Conservation (phyloP, 2,329 filamentous ascomycete species). For the Fusarium devonianum region DNA sequence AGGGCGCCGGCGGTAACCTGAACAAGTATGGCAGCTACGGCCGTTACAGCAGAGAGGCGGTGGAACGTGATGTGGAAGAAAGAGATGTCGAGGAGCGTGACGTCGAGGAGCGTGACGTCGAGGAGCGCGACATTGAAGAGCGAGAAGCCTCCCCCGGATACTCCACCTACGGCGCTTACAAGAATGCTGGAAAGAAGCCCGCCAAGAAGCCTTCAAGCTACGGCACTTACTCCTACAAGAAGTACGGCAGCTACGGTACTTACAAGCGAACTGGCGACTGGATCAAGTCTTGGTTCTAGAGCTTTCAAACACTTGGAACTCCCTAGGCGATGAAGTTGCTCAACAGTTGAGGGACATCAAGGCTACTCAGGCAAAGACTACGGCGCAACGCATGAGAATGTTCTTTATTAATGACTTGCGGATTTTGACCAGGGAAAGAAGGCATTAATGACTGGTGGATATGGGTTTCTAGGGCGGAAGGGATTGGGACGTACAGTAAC, state of each 20-base stretch:
- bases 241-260: slow-evolving; percentile 22
- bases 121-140: no score
- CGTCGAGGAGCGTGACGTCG: no score
- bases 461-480: neutral
- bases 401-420: slow-evolving; percentile 31
- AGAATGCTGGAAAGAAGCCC: neutral
- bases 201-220: slow-evolving; percentile 5
- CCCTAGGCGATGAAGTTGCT: no score
- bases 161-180: slow-evolving; percentile 9
- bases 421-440: slow-evolving; percentile 29
- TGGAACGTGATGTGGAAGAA: no score
- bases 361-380: no score
- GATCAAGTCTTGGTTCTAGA: slow-evolving; percentile 25
- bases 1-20: slow-evolving; percentile 2
- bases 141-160: no score
- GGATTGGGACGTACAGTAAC: neutral
- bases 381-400: slow-evolving; percentile 14
- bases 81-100: no score
- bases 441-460: slow-evolving; percentile 1
- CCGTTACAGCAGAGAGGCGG: neutral
- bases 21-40: neutral
- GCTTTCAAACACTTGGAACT: neutral
- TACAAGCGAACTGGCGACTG: slow-evolving; percentile 27
- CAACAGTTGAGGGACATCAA: no score
- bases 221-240: slow-evolving; percentile 20